Percentiles rank a stretch among this genome's conserved stretches.
Evolutionary conservation across 1,284 basidiomycete genomes (phyloP).

Genomic region (Spongiforma sp.): DNA sequence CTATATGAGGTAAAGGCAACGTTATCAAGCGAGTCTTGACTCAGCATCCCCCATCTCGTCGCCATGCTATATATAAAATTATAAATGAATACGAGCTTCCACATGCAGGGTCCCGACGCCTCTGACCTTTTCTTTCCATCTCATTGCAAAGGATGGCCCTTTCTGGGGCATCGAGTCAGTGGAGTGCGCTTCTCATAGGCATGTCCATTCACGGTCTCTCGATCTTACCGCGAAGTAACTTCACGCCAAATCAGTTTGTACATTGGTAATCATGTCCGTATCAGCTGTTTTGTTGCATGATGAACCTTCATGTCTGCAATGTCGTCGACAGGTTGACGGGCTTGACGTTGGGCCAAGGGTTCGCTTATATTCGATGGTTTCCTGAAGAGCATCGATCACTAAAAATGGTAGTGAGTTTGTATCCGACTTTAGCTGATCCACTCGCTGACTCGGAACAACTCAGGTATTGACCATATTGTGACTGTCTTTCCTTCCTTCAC

Average conservation of each 20-base stretch:
- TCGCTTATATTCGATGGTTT: conserved; percentile 11
- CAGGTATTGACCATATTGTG: conserved; percentile 9
- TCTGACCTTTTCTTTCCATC: no score
- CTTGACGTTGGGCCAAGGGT: conserved; percentile 11
- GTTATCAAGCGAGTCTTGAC: no score
- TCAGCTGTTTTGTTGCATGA: not conserved
- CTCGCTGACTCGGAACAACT: not conserved
- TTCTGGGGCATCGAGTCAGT: no score
- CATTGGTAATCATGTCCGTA: not conserved
- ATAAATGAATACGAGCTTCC: no score
- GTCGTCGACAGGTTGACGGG: conserved; percentile 5
- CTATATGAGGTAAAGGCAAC: no score
- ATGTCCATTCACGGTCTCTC: not conserved
- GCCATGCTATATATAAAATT: no score
- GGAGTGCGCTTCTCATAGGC: no score
- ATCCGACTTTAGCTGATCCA: not conserved
- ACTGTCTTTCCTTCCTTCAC: not conserved
- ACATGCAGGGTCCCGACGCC: no score
- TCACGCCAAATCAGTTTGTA: no score
- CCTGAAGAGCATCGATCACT: not conserved
- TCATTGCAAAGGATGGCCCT: no score
- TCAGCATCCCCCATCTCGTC: no score
- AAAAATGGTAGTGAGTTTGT: not conserved
- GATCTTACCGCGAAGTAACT: no score
- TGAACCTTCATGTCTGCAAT: not conserved